Evolutionary conservation across 352 stramenopile genomes (phyloP).

Genomic region (Pythium guiyangense): DNA sequence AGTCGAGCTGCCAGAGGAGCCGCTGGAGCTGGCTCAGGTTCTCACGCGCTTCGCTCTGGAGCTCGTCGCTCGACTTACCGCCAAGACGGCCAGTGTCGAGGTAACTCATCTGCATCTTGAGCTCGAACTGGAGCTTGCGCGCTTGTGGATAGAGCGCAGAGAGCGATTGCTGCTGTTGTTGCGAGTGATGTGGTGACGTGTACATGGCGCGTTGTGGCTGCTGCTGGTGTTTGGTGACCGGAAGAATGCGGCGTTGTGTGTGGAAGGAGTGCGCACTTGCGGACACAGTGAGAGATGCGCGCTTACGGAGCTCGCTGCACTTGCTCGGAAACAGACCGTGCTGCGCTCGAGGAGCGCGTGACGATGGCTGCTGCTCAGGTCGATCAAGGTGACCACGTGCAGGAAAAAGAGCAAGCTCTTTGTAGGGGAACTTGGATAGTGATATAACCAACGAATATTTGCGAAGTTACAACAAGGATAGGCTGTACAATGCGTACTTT

Average conservation of each 20-base stretch:
- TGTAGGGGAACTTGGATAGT: too few relatives aligned
- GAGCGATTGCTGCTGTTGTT: conserved; percentile 37
- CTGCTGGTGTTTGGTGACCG: too few relatives aligned
- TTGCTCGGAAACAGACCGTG: too few relatives aligned
- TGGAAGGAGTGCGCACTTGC: background rate
- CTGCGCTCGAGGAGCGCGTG: too few relatives aligned
- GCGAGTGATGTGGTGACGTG: conserved; percentile 3
- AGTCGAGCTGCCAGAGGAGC: conserved; percentile 80
- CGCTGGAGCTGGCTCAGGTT: conserved; percentile 74
- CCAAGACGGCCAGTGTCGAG: conserved; percentile 57
- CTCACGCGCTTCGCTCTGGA: conserved; percentile 59
- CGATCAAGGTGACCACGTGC: too few relatives aligned
- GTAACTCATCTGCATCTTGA: conserved; percentile 89
- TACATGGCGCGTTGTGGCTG: conserved; percentile 4
- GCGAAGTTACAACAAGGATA: too few relatives aligned
- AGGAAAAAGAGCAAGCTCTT: too few relatives aligned
- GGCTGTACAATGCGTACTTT: too few relatives aligned
- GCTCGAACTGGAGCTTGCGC: conserved; percentile 82
- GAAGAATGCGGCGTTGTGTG: background rate
- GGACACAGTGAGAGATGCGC: background rate
- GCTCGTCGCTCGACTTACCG: conserved; percentile 44
- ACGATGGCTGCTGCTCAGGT: too few relatives aligned
- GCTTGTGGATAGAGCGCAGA: conserved; percentile 76
- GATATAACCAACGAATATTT: too few relatives aligned
- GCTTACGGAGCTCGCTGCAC: too few relatives aligned